Evolutionary conservation across 805 yeast genomes (phyloP), one percentile per base, ranked within the genome.

Genomic region (Nakazawaea wickerhamii): DNA sequence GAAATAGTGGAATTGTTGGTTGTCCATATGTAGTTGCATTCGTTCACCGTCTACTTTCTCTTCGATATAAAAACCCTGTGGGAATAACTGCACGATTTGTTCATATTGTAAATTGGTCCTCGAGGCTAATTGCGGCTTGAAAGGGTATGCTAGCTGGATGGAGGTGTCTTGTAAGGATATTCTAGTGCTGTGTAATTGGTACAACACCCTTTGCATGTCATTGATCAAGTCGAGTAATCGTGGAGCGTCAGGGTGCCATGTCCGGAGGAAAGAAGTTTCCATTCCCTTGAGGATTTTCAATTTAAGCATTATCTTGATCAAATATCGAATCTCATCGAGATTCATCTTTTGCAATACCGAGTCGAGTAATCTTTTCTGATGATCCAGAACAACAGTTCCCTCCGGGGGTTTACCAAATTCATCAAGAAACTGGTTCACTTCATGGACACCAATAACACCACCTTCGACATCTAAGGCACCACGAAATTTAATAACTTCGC

Each of bases 1-100:
- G 54, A 60, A 81, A 55, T 70, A 81, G 47, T 65, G 67, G 55
- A 73, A 74, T 4, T 50, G 51, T 2, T 49, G n/a, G 59, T 52
- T 26, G 33, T 66, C 58, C 64, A 79, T 76, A 57, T 91, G 99
- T 36, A 89, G 50, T 41, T 86, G 81, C 52, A 87, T 78, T 50
- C 99, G 64, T 59, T 91, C 97, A 3, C 98, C 99, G 60, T 91
- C 97, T 64, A 89, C 73, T 57, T 91, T 91, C 57, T 91, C 97
- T 55, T 91, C 98, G 8, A 91, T 77, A 40, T 70, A 72, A 53
- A 88, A 87, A 20, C 69, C 64, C n/a, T 48, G 48, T 18, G 61
- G 59, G 55, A 84, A 64, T 19, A 59, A 64, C 6, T 59, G 53
- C n/a, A 79, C 74, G 17, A 84, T 59, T 3, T 68, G 64, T 2